Evolutionary conservation across 495 filamentous ascomycete species (phyloP).

Genomic region (Aspergillus biplanus): DNA sequence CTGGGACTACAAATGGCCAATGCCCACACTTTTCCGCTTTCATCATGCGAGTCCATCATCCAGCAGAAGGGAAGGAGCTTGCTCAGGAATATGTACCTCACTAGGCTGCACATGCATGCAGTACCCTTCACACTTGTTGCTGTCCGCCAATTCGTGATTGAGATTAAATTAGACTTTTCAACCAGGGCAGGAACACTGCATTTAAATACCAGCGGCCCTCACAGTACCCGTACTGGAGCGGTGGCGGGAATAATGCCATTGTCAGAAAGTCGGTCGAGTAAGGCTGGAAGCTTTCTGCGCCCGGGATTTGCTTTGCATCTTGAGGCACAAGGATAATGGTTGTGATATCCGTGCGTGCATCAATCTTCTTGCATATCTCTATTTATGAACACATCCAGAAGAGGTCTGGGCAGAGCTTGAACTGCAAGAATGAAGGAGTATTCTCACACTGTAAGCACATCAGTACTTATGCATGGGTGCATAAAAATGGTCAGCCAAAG

Average conservation of each 20-base stretch:
- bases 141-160: neutral
- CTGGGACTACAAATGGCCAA: neutral
- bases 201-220: constrained; percentile 2
- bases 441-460: too few relatives aligned
- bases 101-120: constrained; percentile 20
- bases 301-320: constrained; percentile 11
- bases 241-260: constrained; percentile 6
- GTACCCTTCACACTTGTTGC: constrained; percentile 8
- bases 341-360: constrained; percentile 13
- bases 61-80: neutral
- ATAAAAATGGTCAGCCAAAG: neutral
- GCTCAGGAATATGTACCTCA: neutral
- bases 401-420: constrained; percentile 2
- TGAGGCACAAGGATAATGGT: neutral
- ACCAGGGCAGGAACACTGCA: constrained; percentile 11
- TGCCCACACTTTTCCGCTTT: neutral
- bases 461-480: neutral
- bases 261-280: constrained; percentile 3
- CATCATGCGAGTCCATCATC: neutral
- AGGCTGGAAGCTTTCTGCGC: neutral
- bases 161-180: constrained; percentile 16
- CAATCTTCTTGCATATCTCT: constrained; percentile 2
- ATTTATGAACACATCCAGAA: neutral
- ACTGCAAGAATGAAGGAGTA: neutral
- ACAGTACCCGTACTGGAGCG: neutral